Evolutionary conservation across 148 eudicot species (phyloP).

Genomic region (Agrostemma githago): DNA sequence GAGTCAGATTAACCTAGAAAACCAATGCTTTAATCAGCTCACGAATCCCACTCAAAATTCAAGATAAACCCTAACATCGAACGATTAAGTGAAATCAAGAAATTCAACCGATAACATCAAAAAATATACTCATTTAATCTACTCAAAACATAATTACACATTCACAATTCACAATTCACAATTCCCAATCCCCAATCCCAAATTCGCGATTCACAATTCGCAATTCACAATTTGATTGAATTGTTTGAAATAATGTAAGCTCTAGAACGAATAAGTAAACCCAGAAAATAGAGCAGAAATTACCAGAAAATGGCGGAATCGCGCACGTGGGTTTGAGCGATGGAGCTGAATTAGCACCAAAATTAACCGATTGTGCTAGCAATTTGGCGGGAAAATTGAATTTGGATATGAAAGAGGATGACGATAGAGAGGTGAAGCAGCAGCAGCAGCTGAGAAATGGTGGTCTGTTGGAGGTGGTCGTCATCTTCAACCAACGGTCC

Average conservation of each 20-base stretch:
- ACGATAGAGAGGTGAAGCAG: slow-evolving; percentile 6
- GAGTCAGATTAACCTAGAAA: background rate
- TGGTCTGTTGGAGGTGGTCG: slow-evolving; percentile 13
- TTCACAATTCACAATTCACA: background rate
- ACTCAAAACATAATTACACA: background rate
- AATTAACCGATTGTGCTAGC: slow-evolving; percentile 8
- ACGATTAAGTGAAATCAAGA: background rate
- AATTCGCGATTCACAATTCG: too few relatives aligned
- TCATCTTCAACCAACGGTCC: slow-evolving; percentile 38
- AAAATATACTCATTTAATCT: background rate
- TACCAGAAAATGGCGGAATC: slow-evolving; percentile 18
- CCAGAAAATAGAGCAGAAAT: background rate
- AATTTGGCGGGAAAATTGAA: slow-evolving; percentile 32
- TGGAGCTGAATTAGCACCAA: slow-evolving; percentile 17
- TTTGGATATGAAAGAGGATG: slow-evolving; percentile 13
- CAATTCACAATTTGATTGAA: too few relatives aligned
- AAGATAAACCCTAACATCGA: background rate
- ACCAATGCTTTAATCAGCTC: background rate
- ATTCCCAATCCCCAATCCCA: background rate
- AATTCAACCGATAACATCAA: background rate
- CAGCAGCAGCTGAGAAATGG: background rate
- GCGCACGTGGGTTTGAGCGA: slow-evolving; percentile 7
- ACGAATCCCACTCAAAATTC: background rate
- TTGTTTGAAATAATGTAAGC: background rate
- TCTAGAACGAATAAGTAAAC: background rate